Conservation (phyloP, 2,329 filamentous ascomycete species). For the Hypoxylon sp. region DNA sequence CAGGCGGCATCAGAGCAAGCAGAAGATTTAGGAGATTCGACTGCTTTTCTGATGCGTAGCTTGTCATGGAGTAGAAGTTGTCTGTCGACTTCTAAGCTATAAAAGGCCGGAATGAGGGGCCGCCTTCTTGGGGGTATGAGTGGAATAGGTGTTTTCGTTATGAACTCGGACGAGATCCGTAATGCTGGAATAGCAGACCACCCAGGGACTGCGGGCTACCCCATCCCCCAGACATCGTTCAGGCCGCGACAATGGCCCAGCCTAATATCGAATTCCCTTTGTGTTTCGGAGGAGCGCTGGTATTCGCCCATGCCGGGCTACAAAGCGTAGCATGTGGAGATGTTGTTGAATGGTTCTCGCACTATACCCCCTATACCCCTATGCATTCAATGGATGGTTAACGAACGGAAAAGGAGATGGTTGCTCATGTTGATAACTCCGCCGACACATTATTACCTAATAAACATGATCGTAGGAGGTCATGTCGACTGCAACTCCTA, state of each 20-base stretch:
- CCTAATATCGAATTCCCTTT: constrained; percentile 34
- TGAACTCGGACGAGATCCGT: constrained; percentile 6
- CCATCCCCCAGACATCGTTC: constrained; percentile 34
- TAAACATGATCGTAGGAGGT: constrained; percentile 21
- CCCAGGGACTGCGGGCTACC: constrained; percentile 1
- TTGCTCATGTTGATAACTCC: constrained; percentile 26
- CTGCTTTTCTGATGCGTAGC: constrained; percentile 35
- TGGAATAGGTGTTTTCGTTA: constrained; percentile 7
- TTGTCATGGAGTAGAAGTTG: background rate
- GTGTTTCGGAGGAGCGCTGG: constrained; percentile 33
- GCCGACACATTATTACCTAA: constrained; percentile 31
- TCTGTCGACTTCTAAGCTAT: background rate
- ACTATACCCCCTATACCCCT: constrained; percentile 47
- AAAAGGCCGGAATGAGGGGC: constrained; percentile 9
- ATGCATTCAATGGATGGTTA: constrained; percentile 47
- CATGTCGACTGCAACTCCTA: constrained; percentile 18
- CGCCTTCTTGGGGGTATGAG: constrained; percentile 10
- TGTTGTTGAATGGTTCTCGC: constrained; percentile 42
- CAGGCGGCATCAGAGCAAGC: constrained; percentile 72
- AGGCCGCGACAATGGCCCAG: constrained; percentile 44
- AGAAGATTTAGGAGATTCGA: constrained; percentile 57
- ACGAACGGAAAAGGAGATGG: constrained; percentile 33
- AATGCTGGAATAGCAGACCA: constrained; percentile 11
- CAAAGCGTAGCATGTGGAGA: constrained; percentile 34
- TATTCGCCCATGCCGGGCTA: constrained; percentile 26